Percentiles rank a stretch among this genome's conserved stretches.
Evolutionary conservation across 2,329 filamentous ascomycete species (phyloP).

Genomic region (Fusarium globosum): DNA sequence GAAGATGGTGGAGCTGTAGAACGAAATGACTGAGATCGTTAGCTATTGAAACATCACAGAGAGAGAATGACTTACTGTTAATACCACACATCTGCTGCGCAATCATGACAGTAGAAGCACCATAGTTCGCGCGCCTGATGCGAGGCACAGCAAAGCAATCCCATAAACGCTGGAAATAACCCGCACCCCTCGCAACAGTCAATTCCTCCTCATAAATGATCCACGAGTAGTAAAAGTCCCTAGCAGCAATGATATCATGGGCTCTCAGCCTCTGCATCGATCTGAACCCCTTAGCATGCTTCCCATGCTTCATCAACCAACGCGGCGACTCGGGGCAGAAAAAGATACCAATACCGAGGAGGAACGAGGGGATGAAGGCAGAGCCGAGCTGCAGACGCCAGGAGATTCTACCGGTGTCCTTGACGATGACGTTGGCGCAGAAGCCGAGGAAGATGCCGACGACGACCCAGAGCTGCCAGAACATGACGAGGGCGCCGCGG

Average conservation of each 20-base stretch:
- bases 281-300: constrained; percentile 66
- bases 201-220: constrained; percentile 54
- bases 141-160: constrained; percentile 75
- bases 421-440: constrained; percentile 64
- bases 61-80: constrained; percentile 20
- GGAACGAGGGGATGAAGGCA: constrained; percentile 64
- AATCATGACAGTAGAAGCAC: constrained; percentile 82
- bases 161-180: constrained; percentile 50
- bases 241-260: constrained; percentile 64
- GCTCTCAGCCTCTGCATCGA: constrained; percentile 62
- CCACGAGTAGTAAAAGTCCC: constrained; percentile 64
- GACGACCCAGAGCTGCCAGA: constrained; percentile 66
- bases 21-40: constrained; percentile 38
- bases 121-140: constrained; percentile 77
- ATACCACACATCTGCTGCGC: constrained; percentile 65
- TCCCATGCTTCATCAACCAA: constrained; percentile 73
- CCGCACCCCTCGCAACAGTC: constrained; percentile 42
- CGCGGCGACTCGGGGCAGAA: constrained; percentile 72
- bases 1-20: constrained; percentile 34
- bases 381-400: constrained; percentile 74
- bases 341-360: constrained; percentile 67
- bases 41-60: neutral
- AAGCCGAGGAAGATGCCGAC: constrained; percentile 59
- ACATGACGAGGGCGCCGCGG: constrained; percentile 81
- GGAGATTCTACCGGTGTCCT: constrained; percentile 61